Conservation (phyloP, 768 basidiomycete species). For the Boletellus ananiceps region DNA sequence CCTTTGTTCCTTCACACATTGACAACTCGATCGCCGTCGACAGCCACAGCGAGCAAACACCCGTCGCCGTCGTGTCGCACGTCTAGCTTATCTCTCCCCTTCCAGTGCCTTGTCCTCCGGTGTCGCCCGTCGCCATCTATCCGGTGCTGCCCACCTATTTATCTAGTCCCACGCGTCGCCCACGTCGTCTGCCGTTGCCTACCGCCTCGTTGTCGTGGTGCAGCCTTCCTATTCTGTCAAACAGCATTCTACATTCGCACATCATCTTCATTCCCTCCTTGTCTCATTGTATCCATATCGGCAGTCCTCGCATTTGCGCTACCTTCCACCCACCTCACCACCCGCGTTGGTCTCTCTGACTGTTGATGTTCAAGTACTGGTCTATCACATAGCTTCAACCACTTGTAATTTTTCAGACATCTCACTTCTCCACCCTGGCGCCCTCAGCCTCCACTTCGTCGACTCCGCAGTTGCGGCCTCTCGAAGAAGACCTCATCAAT, state of each 20-base stretch:
- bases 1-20: constrained; percentile 41
- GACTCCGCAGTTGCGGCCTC: constrained; percentile 33
- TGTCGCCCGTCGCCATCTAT: constrained; percentile 21
- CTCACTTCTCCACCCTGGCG: constrained; percentile 45
- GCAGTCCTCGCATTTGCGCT: constrained; percentile 33
- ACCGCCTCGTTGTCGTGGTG: constrained; percentile 23
- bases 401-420: constrained; percentile 27
- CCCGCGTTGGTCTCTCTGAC: constrained; percentile 30
- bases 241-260: constrained; percentile 27
- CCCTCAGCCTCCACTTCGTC: constrained; percentile 36
- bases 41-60: constrained; percentile 41
- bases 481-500: constrained; percentile 77
- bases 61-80: constrained; percentile 38
- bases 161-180: constrained; percentile 44
- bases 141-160: constrained; percentile 27
- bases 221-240: constrained; percentile 25
- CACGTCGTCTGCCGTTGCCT: constrained; percentile 35
- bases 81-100: constrained; percentile 19
- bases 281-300: constrained; percentile 43
- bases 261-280: constrained; percentile 22
- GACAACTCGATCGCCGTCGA: constrained; percentile 47
- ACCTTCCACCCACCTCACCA: constrained; percentile 27
- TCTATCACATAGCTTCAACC: constrained; percentile 26
- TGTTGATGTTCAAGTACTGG: constrained; percentile 42
- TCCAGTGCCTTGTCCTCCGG: constrained; percentile 21